A percentile compares a stretch with the other conserved stretches of the same genome.
Evolutionary conservation across 2,329 filamentous ascomycete genomes (phyloP).

Genomic region (Ambrosiella cleistominuta): DNA sequence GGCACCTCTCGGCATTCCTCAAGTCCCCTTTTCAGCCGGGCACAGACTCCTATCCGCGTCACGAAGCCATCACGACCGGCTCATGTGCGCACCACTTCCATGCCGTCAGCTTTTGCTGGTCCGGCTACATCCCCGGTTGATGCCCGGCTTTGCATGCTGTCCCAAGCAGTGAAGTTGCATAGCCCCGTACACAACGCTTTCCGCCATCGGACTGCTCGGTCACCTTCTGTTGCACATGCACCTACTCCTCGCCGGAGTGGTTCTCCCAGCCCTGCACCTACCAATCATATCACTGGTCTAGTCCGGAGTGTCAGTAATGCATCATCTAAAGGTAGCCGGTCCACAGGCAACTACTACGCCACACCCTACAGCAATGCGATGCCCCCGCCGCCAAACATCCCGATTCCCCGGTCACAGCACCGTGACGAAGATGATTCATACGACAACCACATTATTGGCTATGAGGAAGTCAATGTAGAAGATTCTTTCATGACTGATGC

Average conservation of each 20-base stretch:
- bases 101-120: slow-evolving; percentile 27
- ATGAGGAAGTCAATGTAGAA: slow-evolving; percentile 17
- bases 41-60: slow-evolving; percentile 25
- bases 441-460: slow-evolving; percentile 18
- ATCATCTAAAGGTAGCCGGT: slow-evolving; percentile 20
- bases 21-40: slow-evolving; percentile 22
- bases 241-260: slow-evolving; percentile 38
- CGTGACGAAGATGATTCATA: slow-evolving; percentile 22
- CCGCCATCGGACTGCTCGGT: slow-evolving; percentile 28
- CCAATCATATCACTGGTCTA: slow-evolving; percentile 17
- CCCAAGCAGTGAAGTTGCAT: not conserved
- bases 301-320: slow-evolving; percentile 7
- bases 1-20: slow-evolving; percentile 22
- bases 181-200: not conserved
- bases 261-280: slow-evolving; percentile 28
- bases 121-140: not conserved
- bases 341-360: slow-evolving; percentile 52
- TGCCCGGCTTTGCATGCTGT: slow-evolving; percentile 5
- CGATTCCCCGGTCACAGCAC: slow-evolving; percentile 15
- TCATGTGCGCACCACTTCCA: slow-evolving; percentile 33
- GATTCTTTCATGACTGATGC: slow-evolving; percentile 22
- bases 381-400: slow-evolving; percentile 14
- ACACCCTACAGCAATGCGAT: slow-evolving; percentile 54
- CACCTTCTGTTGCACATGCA: slow-evolving; percentile 31
- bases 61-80: slow-evolving; percentile 27